Evolutionary conservation across 352 stramenopile species (phyloP).

Genomic region (Thraustochytrium sp.): DNA sequence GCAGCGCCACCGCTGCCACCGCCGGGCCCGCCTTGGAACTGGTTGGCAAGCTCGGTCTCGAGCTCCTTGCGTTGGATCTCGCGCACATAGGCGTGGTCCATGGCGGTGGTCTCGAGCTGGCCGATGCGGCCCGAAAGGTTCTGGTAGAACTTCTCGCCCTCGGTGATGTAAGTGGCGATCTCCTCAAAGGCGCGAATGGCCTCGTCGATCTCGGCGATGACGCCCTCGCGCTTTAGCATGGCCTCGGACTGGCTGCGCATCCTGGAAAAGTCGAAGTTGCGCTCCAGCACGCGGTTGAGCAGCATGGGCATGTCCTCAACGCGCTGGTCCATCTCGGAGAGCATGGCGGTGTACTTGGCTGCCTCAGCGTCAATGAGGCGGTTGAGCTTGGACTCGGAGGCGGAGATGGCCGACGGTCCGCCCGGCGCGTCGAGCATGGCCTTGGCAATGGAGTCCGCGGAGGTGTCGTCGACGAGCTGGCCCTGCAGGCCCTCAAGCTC

Average conservation of each 20-base stretch:
- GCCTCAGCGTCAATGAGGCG: slow-evolving; percentile 8
- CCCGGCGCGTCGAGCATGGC: slow-evolving; percentile 1
- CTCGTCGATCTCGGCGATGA: slow-evolving; percentile 38
- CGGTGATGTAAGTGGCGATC: background rate
- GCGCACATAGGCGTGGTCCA: slow-evolving; percentile 34
- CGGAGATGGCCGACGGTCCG: background rate
- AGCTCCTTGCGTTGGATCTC: slow-evolving; percentile 40
- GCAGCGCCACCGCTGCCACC: background rate
- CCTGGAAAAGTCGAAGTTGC: slow-evolving; percentile 4
- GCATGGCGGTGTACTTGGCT: slow-evolving; percentile 1
- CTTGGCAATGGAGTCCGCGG: background rate
- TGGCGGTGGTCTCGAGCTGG: background rate
- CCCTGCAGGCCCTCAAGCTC: slow-evolving; percentile 4
- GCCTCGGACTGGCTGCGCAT: slow-evolving; percentile 21
- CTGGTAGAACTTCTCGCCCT: slow-evolving; percentile 32
- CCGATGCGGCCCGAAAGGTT: slow-evolving; percentile 26
- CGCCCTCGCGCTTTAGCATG: slow-evolving; percentile 28
- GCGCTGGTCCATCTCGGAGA: background rate
- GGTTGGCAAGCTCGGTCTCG: background rate
- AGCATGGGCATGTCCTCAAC: slow-evolving; percentile 13
- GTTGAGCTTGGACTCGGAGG: background rate
- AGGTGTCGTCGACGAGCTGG: slow-evolving; percentile 25
- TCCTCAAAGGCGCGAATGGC: slow-evolving; percentile 22
- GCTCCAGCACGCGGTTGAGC: slow-evolving; percentile 13
- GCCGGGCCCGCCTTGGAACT: background rate